Evolutionary conservation across 164 flowering plant species (phyloP).

Genomic region (Stephania yunnanensis): DNA sequence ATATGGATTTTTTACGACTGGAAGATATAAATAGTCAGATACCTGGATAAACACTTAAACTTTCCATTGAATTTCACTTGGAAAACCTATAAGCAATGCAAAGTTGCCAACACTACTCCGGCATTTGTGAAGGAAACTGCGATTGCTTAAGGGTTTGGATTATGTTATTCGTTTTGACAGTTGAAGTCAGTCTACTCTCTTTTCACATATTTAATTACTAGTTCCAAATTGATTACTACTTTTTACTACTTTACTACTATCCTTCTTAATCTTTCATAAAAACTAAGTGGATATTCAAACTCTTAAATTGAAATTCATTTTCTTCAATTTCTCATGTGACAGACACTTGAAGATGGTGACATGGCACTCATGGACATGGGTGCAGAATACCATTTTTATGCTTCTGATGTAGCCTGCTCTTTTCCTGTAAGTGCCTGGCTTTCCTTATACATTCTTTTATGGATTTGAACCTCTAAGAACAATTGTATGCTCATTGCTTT

Average conservation of each 20-base stretch:
- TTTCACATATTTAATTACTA: background rate
- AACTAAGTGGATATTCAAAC: background rate
- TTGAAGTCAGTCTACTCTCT: background rate
- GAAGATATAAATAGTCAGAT: no score
- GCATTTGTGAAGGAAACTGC: no score
- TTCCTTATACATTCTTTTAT: background rate
- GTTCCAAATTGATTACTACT: background rate
- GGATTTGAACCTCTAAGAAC: background rate
- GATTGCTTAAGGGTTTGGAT: no score
- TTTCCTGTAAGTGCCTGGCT: conserved; percentile 6
- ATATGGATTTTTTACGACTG: no score
- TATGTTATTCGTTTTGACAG: no score
- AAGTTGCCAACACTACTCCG: no score
- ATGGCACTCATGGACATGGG: conserved; percentile 13
- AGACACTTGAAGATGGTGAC: conserved; percentile 13
- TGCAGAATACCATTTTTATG: conserved; percentile 13
- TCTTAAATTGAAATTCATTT: background rate
- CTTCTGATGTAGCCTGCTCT: conserved; percentile 10
- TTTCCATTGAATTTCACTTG: no score
- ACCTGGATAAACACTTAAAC: no score
- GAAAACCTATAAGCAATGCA: no score
- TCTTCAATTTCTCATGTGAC: background rate
- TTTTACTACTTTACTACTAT: background rate
- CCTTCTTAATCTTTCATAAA: background rate
- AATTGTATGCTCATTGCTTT: background rate